Evolutionary conservation across 257 asterid species (phyloP).

Genomic region (Solanum habrochaites): DNA sequence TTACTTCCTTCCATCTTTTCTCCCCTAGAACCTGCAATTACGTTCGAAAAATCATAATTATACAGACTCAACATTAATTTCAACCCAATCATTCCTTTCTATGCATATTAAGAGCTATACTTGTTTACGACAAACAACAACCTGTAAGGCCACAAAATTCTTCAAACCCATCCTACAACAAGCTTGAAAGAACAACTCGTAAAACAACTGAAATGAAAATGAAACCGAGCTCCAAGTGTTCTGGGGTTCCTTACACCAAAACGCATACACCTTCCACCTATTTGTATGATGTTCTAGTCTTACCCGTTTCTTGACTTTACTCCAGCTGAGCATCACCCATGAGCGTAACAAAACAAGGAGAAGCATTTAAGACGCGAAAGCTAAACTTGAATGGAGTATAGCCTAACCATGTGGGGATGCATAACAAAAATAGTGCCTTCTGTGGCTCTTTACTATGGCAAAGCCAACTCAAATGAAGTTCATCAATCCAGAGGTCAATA

Average conservation of each 20-base stretch:
- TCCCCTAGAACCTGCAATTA: slow-evolving; percentile 45
- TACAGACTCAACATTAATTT: background rate
- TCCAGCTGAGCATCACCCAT: background rate
- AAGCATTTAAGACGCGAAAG: background rate
- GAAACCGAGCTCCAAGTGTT: background rate
- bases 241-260: background rate
- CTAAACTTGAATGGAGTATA: background rate
- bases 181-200: background rate
- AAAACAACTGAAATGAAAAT: background rate
- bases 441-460: background rate
- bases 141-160: background rate
- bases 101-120: background rate
- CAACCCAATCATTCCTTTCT: background rate
- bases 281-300: background rate
- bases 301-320: background rate
- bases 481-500: background rate
- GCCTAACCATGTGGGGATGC: background rate
- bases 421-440: background rate
- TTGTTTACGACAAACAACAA: background rate
- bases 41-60: background rate
- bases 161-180: background rate
- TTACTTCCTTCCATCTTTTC: slow-evolving; percentile 74
- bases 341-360: background rate
- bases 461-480: background rate
- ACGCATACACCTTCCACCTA: background rate